Conservation (phyloP, 1,284 basidiomycete genomes). For the Fomitopsis pinicola region DNA sequence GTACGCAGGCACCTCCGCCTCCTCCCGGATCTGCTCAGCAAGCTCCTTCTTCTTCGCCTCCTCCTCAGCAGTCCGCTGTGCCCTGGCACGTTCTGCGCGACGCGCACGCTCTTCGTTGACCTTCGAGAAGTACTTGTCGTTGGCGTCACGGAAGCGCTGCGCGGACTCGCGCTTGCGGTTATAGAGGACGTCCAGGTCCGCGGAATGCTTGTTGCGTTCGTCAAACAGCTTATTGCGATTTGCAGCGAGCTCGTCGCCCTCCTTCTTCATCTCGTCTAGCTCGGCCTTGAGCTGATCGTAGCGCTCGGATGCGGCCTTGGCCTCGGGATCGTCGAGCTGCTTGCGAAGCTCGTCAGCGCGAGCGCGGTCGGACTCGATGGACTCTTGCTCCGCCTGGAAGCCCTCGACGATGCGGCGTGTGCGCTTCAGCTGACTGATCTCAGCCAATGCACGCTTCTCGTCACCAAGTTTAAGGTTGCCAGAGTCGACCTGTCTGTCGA, state of each 20-base stretch:
- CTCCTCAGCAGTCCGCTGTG: slow-evolving; percentile 83
- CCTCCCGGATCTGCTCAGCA: slow-evolving; percentile 82
- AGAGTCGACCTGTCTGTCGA: slow-evolving; percentile 89
- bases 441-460: slow-evolving; percentile 91
- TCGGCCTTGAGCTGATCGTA: slow-evolving; percentile 85
- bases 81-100: slow-evolving; percentile 76
- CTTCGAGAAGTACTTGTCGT: slow-evolving; percentile 80
- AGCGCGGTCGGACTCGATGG: slow-evolving; percentile 80
- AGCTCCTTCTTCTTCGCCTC: slow-evolving; percentile 80
- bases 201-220: slow-evolving; percentile 75
- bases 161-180: slow-evolving; percentile 76
- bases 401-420: slow-evolving; percentile 70
- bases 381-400: slow-evolving; percentile 74
- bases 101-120: slow-evolving; percentile 82
- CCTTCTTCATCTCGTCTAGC: slow-evolving; percentile 83
- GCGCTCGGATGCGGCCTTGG: slow-evolving; percentile 77
- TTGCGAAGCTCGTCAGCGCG: slow-evolving; percentile 80
- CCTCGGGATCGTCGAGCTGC: slow-evolving; percentile 89
- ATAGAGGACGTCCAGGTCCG: slow-evolving; percentile 70
- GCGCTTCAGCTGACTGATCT: slow-evolving; percentile 76
- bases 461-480: slow-evolving; percentile 92
- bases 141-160: slow-evolving; percentile 72
- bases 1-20: slow-evolving; percentile 89
- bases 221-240: slow-evolving; percentile 83
- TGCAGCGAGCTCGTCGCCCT: slow-evolving; percentile 83